A percentile compares a stretch with the other conserved stretches of the same genome.
phyloP scores from a whole-genome alignment of 768 basidiomycete genomes.

The Holtermanniella nyarrowii region DNA sequence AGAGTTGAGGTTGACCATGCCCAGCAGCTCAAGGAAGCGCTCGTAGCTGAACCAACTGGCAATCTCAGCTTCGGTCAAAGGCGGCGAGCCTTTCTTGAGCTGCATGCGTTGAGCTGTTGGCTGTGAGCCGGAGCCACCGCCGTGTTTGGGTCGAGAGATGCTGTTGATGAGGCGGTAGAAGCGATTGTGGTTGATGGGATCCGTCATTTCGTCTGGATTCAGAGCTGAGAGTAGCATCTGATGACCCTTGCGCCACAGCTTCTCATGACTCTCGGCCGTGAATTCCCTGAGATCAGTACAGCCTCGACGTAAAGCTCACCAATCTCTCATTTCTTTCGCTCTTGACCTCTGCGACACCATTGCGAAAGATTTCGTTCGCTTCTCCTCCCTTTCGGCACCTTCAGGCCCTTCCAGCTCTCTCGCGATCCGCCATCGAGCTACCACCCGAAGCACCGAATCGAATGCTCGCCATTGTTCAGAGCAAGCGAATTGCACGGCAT shows the following conservation, averaged over 20 bases:
- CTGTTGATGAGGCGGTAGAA: constrained; percentile 9
- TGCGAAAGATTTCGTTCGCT: constrained; percentile 49
- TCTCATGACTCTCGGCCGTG: constrained; percentile 8
- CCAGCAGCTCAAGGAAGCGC: constrained; percentile 60
- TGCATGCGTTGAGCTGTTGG: not conserved
- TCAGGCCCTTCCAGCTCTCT: constrained; percentile 45
- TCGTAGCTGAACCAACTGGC: constrained; percentile 63
- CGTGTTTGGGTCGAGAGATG: not conserved
- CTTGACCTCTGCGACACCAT: constrained; percentile 66
- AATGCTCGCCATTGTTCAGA: constrained; percentile 62
- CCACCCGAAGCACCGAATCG: constrained; percentile 60
- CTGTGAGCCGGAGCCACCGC: not conserved
- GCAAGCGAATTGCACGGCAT: constrained; percentile 54
- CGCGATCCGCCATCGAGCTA: constrained; percentile 55
- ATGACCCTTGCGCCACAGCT: constrained; percentile 57
- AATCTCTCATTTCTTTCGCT: constrained; percentile 29
- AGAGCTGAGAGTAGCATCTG: constrained; percentile 55
- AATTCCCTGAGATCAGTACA: constrained; percentile 16
- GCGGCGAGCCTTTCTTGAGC: constrained; percentile 45
- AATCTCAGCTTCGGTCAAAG: constrained; percentile 46
- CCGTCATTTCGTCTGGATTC: constrained; percentile 46
- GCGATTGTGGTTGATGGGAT: constrained; percentile 46
- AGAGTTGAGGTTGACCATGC: constrained; percentile 71
- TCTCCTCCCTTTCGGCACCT: constrained; percentile 46
- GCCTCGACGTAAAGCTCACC: constrained; percentile 15